Percentiles rank a stretch among this genome's conserved stretches.
Conservation (phyloP, 257 asterid species). For the Penstemon davidsonii region DNA sequence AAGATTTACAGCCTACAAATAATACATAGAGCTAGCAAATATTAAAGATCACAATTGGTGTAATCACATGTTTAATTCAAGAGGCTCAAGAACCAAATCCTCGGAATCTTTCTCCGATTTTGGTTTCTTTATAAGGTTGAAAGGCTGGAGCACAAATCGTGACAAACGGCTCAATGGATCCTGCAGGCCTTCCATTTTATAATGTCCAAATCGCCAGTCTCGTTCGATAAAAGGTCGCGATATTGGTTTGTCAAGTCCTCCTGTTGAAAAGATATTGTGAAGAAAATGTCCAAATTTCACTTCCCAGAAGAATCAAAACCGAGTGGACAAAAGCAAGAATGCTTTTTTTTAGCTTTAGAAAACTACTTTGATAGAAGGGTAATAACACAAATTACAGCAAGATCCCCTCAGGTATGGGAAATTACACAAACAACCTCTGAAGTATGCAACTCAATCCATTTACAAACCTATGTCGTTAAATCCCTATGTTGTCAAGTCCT, state of each 20-base stretch:
- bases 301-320: neutral
- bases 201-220: constrained; percentile 96
- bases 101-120: constrained; percentile 37
- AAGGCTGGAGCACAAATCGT: constrained; percentile 48
- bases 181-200: constrained; percentile 88
- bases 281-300: neutral
- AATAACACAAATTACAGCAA: too few relatives aligned
- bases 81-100: constrained; percentile 58
- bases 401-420: too few relatives aligned
- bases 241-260: constrained; percentile 86
- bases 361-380: neutral
- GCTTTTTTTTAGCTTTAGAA: neutral
- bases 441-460: too few relatives aligned
- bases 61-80: constrained; percentile 26
- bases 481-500: too few relatives aligned
- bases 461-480: too few relatives aligned
- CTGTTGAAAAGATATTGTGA: constrained; percentile 34
- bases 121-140: constrained; percentile 43
- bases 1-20: too few relatives aligned
- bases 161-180: constrained; percentile 86
- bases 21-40: too few relatives aligned
- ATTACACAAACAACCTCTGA: too few relatives aligned
- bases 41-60: too few relatives aligned
- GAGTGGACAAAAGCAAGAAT: neutral
- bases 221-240: constrained; percentile 52